These are phyloP conservation scores for Lactifluus rugatus DNA, from an alignment of 768 basidiomycete species.

Conservation along the genomic window DNA sequence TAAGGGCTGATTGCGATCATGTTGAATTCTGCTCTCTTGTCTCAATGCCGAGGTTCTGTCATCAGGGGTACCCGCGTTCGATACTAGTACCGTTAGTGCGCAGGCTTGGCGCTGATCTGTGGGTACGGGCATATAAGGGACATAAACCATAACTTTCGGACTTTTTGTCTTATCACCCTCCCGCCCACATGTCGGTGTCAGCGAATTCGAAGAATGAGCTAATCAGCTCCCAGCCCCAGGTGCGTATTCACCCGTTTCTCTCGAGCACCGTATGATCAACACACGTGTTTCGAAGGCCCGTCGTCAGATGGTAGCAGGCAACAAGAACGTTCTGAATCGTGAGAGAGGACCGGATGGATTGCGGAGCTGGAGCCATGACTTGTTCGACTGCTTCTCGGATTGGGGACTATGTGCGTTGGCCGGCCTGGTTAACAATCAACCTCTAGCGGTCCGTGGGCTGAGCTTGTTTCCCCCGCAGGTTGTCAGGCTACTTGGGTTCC, in stretches of 20 bases:
- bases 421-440: no score
- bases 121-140: neutral
- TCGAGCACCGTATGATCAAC: no score
- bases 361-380: slow-evolving; percentile 28
- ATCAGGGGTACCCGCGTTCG: neutral
- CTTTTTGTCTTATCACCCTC: neutral
- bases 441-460: neutral
- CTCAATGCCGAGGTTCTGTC: neutral
- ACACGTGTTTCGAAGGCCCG: neutral
- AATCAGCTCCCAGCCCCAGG: slow-evolving; percentile 10
- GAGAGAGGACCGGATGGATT: slow-evolving; percentile 23
- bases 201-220: neutral
- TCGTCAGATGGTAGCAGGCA: slow-evolving; percentile 4
- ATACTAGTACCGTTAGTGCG: neutral
- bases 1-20: neutral
- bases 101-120: neutral
- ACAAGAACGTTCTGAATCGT: slow-evolving; percentile 23
- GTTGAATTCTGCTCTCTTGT: neutral
- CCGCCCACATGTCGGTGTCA: neutral
- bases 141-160: no score
- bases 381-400: slow-evolving; percentile 22
- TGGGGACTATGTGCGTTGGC: slow-evolving; percentile 22
- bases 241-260: neutral
- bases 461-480: slow-evolving; percentile 22
- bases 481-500: slow-evolving; percentile 33